Evolutionary conservation across 2,329 filamentous ascomycete genomes (phyloP).

Genomic region (Hypoxylon rubiginosum): DNA sequence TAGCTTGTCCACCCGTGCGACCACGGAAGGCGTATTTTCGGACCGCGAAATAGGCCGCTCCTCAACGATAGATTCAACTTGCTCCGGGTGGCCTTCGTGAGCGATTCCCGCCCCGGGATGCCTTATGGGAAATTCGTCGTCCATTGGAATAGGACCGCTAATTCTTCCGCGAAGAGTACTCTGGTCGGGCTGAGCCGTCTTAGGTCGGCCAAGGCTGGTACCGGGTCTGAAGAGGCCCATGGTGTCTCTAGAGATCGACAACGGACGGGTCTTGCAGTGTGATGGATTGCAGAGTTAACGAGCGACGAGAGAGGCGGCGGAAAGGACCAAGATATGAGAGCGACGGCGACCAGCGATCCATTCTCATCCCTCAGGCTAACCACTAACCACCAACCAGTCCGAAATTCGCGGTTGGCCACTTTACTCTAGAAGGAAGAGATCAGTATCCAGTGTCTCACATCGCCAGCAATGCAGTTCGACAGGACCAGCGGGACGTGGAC

Average conservation of each 20-base stretch:
- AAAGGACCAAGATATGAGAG: constrained; percentile 36
- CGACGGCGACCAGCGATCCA: constrained; percentile 47
- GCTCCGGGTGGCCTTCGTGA: constrained; percentile 48
- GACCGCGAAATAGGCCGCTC: constrained; percentile 41
- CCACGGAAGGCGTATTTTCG: constrained; percentile 40
- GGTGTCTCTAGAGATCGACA: constrained; percentile 33
- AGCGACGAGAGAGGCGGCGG: constrained; percentile 39
- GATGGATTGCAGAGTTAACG: constrained; percentile 40
- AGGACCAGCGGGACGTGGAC: constrained; percentile 43
- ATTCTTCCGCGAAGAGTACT: constrained; percentile 70
- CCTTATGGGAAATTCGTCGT: constrained; percentile 68
- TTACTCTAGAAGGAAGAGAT: constrained; percentile 42
- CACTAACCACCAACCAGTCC: no score
- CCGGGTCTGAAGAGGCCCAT: constrained; percentile 63
- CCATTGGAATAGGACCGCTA: constrained; percentile 72
- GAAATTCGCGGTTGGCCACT: constrained; percentile 35
- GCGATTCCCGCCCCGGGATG: constrained; percentile 58
- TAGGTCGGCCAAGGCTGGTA: constrained; percentile 57
- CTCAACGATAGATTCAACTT: constrained; percentile 38
- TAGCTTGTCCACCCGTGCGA: constrained; percentile 41
- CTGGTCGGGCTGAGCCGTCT: constrained; percentile 53
- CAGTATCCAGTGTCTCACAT: constrained; percentile 50
- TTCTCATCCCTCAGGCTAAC: constrained; percentile 40
- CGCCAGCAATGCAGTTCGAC: constrained; percentile 52
- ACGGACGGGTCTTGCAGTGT: constrained; percentile 30